Evolutionary conservation across 2,329 filamentous ascomycete genomes (phyloP).

Genomic region (Neopestalotiopsis rosae): DNA sequence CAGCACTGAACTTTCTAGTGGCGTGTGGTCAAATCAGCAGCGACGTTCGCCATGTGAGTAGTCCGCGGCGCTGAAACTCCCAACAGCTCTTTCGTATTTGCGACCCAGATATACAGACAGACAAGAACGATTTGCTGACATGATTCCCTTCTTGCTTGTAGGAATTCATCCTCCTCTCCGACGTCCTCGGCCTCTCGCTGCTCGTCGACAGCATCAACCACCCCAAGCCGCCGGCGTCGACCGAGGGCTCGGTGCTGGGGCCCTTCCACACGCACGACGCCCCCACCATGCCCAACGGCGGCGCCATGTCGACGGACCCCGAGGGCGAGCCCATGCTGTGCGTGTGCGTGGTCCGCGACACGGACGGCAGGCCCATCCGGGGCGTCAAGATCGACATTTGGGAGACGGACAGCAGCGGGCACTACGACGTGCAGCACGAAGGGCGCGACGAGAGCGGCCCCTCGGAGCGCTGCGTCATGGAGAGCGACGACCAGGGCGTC

Average conservation of each 20-base stretch:
- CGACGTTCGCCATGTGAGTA: constrained; percentile 71
- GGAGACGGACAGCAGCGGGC: constrained; percentile 82
- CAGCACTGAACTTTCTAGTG: constrained; percentile 73
- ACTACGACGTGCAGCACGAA: constrained; percentile 81
- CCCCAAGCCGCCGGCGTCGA: constrained; percentile 72
- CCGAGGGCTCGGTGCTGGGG: constrained; percentile 81
- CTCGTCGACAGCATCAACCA: constrained; percentile 85
- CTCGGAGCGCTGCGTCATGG: constrained; percentile 75
- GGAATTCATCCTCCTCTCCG: constrained; percentile 84
- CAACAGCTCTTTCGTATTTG: not conserved
- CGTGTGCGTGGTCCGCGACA: constrained; percentile 74
- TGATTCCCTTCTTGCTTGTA: constrained; percentile 30
- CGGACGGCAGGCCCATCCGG: constrained; percentile 63
- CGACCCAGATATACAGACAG: too few relatives aligned
- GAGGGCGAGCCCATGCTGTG: constrained; percentile 74
- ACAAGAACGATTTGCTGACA: not conserved
- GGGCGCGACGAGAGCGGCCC: constrained; percentile 59
- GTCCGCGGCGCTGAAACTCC: not conserved
- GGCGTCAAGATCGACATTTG: constrained; percentile 80
- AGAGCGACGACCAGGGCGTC: constrained; percentile 70
- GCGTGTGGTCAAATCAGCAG: constrained; percentile 75
- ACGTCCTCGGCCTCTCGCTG: constrained; percentile 79
- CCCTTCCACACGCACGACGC: constrained; percentile 87
- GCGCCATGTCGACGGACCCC: constrained; percentile 70
- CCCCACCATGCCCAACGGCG: constrained; percentile 59